Conservation (phyloP, 2,329 filamentous ascomycete genomes). For the Pseudogymnoascus sp. region DNA sequence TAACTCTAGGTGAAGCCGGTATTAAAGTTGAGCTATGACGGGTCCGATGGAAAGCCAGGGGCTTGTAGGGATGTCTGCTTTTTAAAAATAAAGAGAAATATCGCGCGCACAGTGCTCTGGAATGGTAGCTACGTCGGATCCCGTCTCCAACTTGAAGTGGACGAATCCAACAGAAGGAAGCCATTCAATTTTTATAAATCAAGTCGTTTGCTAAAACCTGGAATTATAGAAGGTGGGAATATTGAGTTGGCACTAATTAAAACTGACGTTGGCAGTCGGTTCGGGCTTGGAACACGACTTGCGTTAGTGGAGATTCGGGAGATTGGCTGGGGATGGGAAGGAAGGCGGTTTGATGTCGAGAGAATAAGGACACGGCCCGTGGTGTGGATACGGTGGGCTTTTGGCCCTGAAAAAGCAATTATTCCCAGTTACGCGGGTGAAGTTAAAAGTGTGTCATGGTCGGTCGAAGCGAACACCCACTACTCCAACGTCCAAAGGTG, state of each 20-base stretch:
- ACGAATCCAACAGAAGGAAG: not conserved
- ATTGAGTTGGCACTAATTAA: not conserved
- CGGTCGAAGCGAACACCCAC: too few relatives aligned
- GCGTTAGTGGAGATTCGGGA: not conserved
- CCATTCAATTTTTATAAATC: not conserved
- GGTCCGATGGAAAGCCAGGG: not conserved
- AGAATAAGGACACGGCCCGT: too few relatives aligned
- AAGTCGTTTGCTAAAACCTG: not conserved
- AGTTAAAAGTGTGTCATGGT: too few relatives aligned
- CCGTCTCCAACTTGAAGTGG: not conserved
- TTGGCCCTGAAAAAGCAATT: too few relatives aligned
- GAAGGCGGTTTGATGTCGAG: too few relatives aligned
- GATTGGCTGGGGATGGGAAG: not conserved
- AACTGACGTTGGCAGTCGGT: not conserved
- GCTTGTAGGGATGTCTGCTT: not conserved
- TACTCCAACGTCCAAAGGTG: too few relatives aligned
- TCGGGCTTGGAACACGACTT: not conserved
- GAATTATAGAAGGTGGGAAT: not conserved
- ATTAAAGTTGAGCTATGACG: not conserved
- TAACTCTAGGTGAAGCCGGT: not conserved
- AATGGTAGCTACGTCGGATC: not conserved
- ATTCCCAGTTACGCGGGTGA: too few relatives aligned
- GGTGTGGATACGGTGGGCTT: too few relatives aligned
- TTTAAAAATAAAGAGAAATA: not conserved
- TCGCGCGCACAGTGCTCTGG: not conserved